Percentiles rank a stretch among this genome's conserved stretches.
phyloP scores from a whole-genome alignment of 2,329 filamentous ascomycete species.

The Akanthomyces lecanii region DNA sequence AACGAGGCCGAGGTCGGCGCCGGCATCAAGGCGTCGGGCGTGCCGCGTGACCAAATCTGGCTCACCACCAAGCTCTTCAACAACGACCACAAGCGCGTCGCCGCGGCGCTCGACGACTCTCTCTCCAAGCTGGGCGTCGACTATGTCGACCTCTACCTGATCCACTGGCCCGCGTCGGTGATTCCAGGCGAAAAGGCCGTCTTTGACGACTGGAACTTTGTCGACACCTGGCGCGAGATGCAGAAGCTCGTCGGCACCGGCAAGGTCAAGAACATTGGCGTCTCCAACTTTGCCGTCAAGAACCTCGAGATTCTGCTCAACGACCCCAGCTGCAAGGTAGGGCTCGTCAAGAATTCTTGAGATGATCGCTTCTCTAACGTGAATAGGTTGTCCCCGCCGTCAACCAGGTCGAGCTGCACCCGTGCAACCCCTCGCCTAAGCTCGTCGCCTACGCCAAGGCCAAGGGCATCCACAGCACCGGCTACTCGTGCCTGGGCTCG shows the following conservation, averaged over 20 bases:
- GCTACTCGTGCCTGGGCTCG: slow-evolving; percentile 70
- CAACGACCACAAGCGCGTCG: slow-evolving; percentile 67
- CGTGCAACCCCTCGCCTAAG: slow-evolving; percentile 76
- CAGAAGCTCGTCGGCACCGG: slow-evolving; percentile 61
- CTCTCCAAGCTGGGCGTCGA: slow-evolving; percentile 58
- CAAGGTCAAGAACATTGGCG: slow-evolving; percentile 74
- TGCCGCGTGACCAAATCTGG: slow-evolving; percentile 64
- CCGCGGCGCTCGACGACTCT: slow-evolving; percentile 56
- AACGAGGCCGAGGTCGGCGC: slow-evolving; percentile 68
- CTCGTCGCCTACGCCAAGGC: slow-evolving; percentile 66
- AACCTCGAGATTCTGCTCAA: slow-evolving; percentile 72
- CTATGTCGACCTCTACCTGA: slow-evolving; percentile 67
- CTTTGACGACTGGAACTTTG: slow-evolving; percentile 73
- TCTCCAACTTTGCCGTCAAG: slow-evolving; percentile 75
- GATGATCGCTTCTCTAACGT: neutral
- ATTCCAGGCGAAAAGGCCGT: slow-evolving; percentile 64
- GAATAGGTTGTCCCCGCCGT: slow-evolving; percentile 57
- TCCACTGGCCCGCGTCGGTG: slow-evolving; percentile 67
- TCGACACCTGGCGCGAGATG: slow-evolving; percentile 71
- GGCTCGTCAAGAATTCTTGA: slow-evolving; percentile 1
- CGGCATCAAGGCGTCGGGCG: slow-evolving; percentile 59
- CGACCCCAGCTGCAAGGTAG: slow-evolving; percentile 58
- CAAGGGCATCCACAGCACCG: slow-evolving; percentile 72
- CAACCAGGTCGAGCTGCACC: slow-evolving; percentile 80
- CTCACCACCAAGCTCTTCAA: slow-evolving; percentile 81